These are phyloP conservation scores for Endocalyx cinctus DNA, from an alignment of 2,329 filamentous ascomycete species.

Conservation along the genomic window DNA sequence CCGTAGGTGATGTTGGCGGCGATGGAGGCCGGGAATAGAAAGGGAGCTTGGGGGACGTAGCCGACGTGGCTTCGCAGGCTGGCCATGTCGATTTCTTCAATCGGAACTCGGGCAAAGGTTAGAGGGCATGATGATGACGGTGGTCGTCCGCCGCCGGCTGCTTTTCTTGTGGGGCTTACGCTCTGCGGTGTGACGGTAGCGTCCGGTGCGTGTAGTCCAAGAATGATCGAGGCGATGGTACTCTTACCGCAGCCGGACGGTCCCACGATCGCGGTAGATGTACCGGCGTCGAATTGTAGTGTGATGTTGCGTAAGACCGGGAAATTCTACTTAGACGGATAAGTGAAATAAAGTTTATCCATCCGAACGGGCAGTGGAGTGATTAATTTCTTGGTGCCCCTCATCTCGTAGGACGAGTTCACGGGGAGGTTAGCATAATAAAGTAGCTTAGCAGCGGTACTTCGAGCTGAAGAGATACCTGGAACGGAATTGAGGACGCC, in stretches of 20 bases:
- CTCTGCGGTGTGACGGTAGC: neutral
- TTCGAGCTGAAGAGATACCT: slow-evolving; percentile 70
- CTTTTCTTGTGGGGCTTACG: too few species aligned
- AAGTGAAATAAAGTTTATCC: slow-evolving; percentile 63
- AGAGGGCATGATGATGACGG: too few species aligned
- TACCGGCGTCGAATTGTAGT: slow-evolving; percentile 58
- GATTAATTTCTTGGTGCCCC: slow-evolving; percentile 32
- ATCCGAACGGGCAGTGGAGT: slow-evolving; percentile 46
- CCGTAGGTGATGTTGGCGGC: slow-evolving; percentile 82
- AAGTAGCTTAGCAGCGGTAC: slow-evolving; percentile 69
- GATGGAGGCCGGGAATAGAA: slow-evolving; percentile 74
- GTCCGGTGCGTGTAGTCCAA: slow-evolving; percentile 60
- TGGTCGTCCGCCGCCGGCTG: slow-evolving; percentile 1
- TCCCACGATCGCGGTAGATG: slow-evolving; percentile 75
- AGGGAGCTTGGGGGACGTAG: slow-evolving; percentile 66
- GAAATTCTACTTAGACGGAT: slow-evolving; percentile 52
- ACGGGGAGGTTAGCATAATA: slow-evolving; percentile 59
- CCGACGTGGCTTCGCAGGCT: slow-evolving; percentile 58
- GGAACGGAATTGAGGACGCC: slow-evolving; percentile 71
- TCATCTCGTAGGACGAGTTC: slow-evolving; percentile 52
- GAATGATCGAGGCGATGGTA: slow-evolving; percentile 70
- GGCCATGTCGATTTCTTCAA: slow-evolving; percentile 54
- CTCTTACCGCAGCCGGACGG: slow-evolving; percentile 88
- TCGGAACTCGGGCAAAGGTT: slow-evolving; percentile 54
- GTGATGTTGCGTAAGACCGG: slow-evolving; percentile 59